A percentile compares a stretch with the other conserved stretches of the same genome.
Conservation (phyloP, 805 yeast genomes). For the Pichia thaimueangensis region DNA sequence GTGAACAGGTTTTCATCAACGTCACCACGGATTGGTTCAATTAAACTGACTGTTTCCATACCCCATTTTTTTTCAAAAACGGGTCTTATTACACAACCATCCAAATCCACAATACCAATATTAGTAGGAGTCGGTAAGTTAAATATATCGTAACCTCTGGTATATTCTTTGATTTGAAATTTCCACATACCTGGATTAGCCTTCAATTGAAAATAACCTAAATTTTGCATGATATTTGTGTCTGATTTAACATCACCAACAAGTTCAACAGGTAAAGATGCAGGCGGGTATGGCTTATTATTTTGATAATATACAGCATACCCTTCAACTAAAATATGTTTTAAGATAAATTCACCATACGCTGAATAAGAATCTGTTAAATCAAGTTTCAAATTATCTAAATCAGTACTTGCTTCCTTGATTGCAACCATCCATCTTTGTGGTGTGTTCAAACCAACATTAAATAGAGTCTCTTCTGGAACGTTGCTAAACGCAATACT, state of each 20-base stretch:
- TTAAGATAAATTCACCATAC: conserved; percentile 44
- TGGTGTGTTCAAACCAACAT: conserved; percentile 55
- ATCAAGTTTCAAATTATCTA: conserved; percentile 51
- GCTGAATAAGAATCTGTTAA: conserved; percentile 33
- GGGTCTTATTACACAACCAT: conserved; percentile 42
- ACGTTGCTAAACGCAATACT: conserved; percentile 36
- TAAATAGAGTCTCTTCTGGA: conserved; percentile 48
- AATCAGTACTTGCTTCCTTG: conserved; percentile 46
- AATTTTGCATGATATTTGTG: conserved; percentile 68
- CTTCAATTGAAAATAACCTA: conserved; percentile 79
- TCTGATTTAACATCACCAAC: conserved; percentile 32
- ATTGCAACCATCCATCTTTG: conserved; percentile 61
- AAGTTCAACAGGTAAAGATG: conserved; percentile 47
- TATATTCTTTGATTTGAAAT: conserved; percentile 37
- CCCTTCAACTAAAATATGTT: conserved; percentile 63
- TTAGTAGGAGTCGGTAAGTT: conserved; percentile 22
- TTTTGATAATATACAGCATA: conserved; percentile 42
- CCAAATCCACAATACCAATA: conserved; percentile 33
- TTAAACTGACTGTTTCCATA: conserved; percentile 4
- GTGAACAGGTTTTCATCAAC: conserved; percentile 2
- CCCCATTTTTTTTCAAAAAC: conserved; percentile 29
- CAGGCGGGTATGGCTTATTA: conserved; percentile 33
- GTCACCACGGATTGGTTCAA: conserved; percentile 5
- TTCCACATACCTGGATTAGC: conserved; percentile 68
- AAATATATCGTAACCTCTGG: conserved; percentile 38